A percentile compares a stretch with the other conserved stretches of the same genome.
Evolutionary conservation across 768 basidiomycete species (phyloP).

Genomic region (Rubroboletus satanas): DNA sequence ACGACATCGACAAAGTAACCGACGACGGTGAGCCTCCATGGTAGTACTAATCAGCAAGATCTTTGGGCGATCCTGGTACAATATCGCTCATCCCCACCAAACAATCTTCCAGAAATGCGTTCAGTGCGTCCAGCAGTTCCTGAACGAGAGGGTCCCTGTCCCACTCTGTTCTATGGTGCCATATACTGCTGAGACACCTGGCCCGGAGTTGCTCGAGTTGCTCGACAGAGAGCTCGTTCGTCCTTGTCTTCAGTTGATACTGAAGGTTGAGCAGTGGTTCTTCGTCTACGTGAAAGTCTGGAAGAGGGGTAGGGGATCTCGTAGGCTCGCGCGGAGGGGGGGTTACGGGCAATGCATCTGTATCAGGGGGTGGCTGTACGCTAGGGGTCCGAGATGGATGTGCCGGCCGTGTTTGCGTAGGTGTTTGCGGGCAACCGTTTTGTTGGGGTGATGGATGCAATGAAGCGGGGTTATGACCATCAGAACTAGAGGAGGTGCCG

Average conservation of each 20-base stretch:
- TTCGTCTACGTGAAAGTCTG: conserved; percentile 70
- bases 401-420: not conserved
- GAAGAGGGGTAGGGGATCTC: conserved; percentile 64
- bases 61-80: not conserved
- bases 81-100: conserved; percentile 19
- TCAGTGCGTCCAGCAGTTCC: conserved; percentile 55
- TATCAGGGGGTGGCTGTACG: conserved; percentile 8
- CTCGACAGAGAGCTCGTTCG: conserved; percentile 68
- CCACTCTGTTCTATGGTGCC: conserved; percentile 82
- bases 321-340: conserved; percentile 41
- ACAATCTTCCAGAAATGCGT: conserved; percentile 67
- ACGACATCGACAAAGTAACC: not conserved
- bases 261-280: conserved; percentile 46
- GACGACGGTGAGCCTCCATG: not conserved
- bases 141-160: conserved; percentile 63
- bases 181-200: conserved; percentile 72
- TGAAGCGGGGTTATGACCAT: not conserved
- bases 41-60: conserved; percentile 3
- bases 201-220: conserved; percentile 94
- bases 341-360: conserved; percentile 19
- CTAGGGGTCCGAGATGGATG: conserved; percentile 7
- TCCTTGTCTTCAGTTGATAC: conserved; percentile 47
- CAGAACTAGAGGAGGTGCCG: conserved; percentile 11
- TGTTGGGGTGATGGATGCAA: conserved; percentile 6
- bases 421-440: conserved; percentile 12